Base-by-base conservation (phyloP, 768 basidiomycete genomes). In the Boletus edulis region DNA sequence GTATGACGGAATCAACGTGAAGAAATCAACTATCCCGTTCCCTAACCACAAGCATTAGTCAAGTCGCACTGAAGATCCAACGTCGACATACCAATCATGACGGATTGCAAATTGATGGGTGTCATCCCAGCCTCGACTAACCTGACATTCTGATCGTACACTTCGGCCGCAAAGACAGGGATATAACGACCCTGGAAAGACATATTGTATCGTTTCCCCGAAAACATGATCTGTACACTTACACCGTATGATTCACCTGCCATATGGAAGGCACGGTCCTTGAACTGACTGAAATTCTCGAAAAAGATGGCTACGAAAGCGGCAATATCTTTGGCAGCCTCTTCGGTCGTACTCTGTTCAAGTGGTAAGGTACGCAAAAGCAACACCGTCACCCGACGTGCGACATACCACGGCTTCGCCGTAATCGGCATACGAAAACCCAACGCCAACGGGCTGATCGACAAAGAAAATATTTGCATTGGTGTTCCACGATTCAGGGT, bases 251-350 rank as follows among this genome's bases (percentile, higher is more conserved):
- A 82, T 68, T 83, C 78, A 14, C 77, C 84, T 2, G 82, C 74
- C 75, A 87, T 78, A 56, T 87, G 84, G 68, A 86, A 84, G 20
- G 63, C 58, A 17, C 87, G 73, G 3, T 85, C 86, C 59, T 86
- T 83, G 74, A 89, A 89, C 61, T 85, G 75, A 52, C 69, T 76
- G 65, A 91, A 91, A 54, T 84, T 78, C 60, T 89, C 86, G 46
- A 89, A 89, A 71, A 89, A 89, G 51, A 90, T 81, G 4, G 80
- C 73, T 0, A 89, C 75, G 59, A 90, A 90, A 0, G 83, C 81
- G 0, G 86, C 85, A 5, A 90, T 81, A 59, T 90, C 87, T 49
- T 79, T 76, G 0, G 86, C 85, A 4, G 85, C 87, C 43, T 86
- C 83, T 63, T 85, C 81, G 0, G 86, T 82, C 3, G 80, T 86